Percentiles rank a stretch among this genome's conserved stretches.
Evolutionary conservation across 169 alveolate genomes (phyloP).

Genomic region (Cryptosporidium meleagridis): DNA sequence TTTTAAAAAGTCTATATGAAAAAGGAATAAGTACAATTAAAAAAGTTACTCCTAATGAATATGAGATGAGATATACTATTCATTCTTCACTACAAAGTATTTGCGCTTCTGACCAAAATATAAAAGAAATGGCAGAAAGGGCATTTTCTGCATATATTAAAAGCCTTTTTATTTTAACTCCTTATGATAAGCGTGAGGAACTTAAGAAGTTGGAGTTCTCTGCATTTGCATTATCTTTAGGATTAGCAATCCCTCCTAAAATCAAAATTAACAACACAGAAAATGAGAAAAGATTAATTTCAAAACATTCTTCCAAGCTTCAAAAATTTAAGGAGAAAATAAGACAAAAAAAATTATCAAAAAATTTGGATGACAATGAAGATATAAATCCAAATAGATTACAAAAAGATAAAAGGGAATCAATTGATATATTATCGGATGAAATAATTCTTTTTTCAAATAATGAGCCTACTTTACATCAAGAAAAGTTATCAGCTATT

Average conservation of each 20-base stretch:
- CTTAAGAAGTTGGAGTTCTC: neutral
- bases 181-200: neutral
- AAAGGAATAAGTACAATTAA: conserved; percentile 33
- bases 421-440: neutral
- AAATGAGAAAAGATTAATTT: neutral
- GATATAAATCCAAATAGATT: neutral
- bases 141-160: conserved; percentile 66
- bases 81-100: conserved; percentile 43
- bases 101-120: conserved; percentile 50
- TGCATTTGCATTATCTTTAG: conserved; percentile 49
- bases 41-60: conserved; percentile 22
- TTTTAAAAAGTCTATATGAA: neutral
- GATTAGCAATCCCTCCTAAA: conserved; percentile 47
- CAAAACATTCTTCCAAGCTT: conserved; percentile 20
- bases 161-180: conserved; percentile 43
- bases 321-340: conserved; percentile 62
- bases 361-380: neutral
- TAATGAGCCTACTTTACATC: neutral
- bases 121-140: conserved; percentile 59
- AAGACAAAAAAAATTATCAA: conserved; percentile 13
- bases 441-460: neutral
- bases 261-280: conserved; percentile 22
- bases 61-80: conserved; percentile 59
- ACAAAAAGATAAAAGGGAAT: neutral
- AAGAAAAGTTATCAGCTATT: neutral